Conservation (phyloP, 805 yeast genomes). For the Schwanniomyces yamadae region DNA sequence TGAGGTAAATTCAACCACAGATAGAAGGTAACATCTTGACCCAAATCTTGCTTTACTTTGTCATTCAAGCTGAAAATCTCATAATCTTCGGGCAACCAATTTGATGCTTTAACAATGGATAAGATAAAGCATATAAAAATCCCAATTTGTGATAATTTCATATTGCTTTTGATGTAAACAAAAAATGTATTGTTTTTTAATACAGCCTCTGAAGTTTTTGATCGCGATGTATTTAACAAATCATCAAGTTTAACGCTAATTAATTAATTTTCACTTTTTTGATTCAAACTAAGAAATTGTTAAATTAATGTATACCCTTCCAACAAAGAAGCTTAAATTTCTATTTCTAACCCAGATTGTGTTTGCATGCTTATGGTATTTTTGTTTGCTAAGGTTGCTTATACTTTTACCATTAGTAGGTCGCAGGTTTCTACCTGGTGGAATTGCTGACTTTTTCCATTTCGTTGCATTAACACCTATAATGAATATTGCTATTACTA, state of each 20-base stretch:
- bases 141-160: conserved; percentile 1
- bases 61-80: conserved; percentile 77
- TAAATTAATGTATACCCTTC: too few relatives aligned
- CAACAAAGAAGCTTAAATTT: conserved; percentile 28
- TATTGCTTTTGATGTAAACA: neutral
- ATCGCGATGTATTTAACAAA: conserved; percentile 3
- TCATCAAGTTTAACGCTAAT: too few relatives aligned
- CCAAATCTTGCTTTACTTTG: conserved; percentile 61
- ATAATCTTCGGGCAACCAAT: conserved; percentile 67
- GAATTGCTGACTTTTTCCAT: conserved; percentile 65
- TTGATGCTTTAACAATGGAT: conserved; percentile 25
- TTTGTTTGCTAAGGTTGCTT: conserved; percentile 48
- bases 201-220: neutral
- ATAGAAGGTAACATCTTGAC: conserved; percentile 63
- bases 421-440: conserved; percentile 62
- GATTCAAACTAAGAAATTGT: too few relatives aligned
- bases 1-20: conserved; percentile 56
- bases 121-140: neutral
- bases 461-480: conserved; percentile 37
- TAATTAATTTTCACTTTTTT: too few relatives aligned
- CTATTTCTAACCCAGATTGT: conserved; percentile 35
- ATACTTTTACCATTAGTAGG: conserved; percentile 66
- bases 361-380: conserved; percentile 45
- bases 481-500: conserved; percentile 19
- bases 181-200: neutral